phyloP scores from a whole-genome alignment of 1,284 basidiomycete genomes.

The Naganishia cerealis region DNA sequence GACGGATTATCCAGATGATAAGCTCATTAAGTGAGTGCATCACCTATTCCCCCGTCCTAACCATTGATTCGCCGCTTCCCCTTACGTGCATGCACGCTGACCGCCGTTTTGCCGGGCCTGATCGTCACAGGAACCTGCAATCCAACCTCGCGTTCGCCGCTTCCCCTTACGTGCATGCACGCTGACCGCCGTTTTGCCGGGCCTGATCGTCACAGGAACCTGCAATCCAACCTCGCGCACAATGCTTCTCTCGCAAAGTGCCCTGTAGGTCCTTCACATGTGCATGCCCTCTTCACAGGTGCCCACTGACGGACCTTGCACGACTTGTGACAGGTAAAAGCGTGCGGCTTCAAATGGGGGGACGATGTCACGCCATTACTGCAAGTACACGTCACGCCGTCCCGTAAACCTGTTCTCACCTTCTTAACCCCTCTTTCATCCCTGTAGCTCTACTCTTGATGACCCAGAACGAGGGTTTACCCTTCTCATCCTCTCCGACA shows the following conservation, averaged over 20 bases:
- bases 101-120: background rate
- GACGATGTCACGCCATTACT: slow-evolving; percentile 28
- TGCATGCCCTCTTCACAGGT: background rate
- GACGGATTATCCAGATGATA: slow-evolving; percentile 33
- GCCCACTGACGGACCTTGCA: background rate
- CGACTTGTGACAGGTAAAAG: slow-evolving; percentile 8
- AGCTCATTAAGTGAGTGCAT: slow-evolving; percentile 27
- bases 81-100: background rate
- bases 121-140: slow-evolving; percentile 19
- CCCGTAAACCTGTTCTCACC: background rate
- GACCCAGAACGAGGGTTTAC: slow-evolving; percentile 19
- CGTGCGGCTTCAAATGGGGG: slow-evolving; percentile 30
- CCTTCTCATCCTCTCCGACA: slow-evolving; percentile 31
- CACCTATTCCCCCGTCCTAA: background rate
- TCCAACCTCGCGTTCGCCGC: too few species aligned
- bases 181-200: background rate
- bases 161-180: too few species aligned
- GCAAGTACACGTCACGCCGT: slow-evolving; percentile 1
- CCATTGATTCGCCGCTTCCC: background rate
- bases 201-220: slow-evolving; percentile 9
- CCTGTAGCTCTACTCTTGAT: slow-evolving; percentile 1
- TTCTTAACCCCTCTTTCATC: background rate
- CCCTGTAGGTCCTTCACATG: slow-evolving; percentile 17
- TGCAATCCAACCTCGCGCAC: slow-evolving; percentile 20
- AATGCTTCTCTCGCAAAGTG: slow-evolving; percentile 19